Base-by-base conservation (phyloP, 352 stramenopile genomes). In the Phytophthora uliginosa region DNA sequence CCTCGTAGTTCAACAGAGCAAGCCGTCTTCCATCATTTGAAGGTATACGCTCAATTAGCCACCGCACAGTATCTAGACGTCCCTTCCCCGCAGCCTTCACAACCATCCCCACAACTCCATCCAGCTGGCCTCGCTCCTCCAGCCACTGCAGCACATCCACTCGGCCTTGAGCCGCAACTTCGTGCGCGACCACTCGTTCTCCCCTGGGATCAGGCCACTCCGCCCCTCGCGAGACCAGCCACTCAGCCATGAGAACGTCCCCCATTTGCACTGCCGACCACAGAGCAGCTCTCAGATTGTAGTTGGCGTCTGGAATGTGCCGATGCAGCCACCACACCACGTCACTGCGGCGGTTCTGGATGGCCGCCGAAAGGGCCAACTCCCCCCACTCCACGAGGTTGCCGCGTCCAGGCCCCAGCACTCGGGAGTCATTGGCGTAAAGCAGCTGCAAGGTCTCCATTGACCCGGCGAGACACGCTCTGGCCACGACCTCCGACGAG, bases 221-320 rank as follows among this genome's bases (percentile, higher is more conserved):
- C 7, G 59, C 31, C 7, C 51, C 52, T 1, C 52, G 24, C 7
- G 10, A 18, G 3, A 60, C 26, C 55, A 80, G 18, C 69, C 60
- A 66, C 45, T 75, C 56, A 1, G 80, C 67, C 13, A 83, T 45
- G 1, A 59, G 1, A 40, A 85, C 56, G 12, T 81, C 58, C 10
- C 52, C 66, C 10, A 7, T 63, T 13, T 20, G 17, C 36, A 73
- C 0, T 1, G 66, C 59, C 4, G 59, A 54, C 17, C 8, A 5
- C 2, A 64, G 18, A 1, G 60, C 45, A 5, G 20, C 26, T 13
- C 28, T 45, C 24, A 53, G 15, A 3, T 54, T 10, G 20, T 51
- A 40, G 12, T 47, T 24, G 26, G 34, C 50, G 9, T 62, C 42
- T 33, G 54, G 53, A 53, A 62, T 20, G 28, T 73, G 26, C 7